Conservation (phyloP, 129 eudicot species). For the Flaveria bidentis region DNA sequence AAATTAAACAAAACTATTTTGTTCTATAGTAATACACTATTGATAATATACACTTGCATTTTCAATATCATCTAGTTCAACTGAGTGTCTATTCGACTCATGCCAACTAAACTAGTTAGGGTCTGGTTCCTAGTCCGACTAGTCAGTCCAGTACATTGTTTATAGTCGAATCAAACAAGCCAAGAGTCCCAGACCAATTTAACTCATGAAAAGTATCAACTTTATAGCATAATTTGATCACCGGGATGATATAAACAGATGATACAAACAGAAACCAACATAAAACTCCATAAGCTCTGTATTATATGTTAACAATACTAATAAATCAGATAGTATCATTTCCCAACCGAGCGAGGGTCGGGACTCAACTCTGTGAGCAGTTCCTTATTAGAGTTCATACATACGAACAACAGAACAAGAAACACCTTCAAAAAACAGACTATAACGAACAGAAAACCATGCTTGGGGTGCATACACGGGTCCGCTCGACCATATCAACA, state of each 20-base stretch:
- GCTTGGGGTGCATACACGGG: constrained; percentile 15
- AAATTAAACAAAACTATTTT: too few relatives aligned
- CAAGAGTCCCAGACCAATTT: neutral
- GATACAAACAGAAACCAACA: neutral
- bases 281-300: too few relatives aligned
- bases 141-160: too few relatives aligned
- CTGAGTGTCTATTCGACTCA: too few relatives aligned
- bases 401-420: constrained; percentile 31
- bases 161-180: neutral
- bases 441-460: constrained; percentile 8
- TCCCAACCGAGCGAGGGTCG: neutral
- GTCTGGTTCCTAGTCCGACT: too few relatives aligned
- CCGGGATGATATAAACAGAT: neutral
- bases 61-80: too few relatives aligned
- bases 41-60: too few relatives aligned
- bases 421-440: constrained; percentile 21
- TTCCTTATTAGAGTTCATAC: constrained; percentile 31
- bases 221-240: neutral
- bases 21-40: too few relatives aligned
- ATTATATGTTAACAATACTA: neutral
- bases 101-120: too few relatives aligned
- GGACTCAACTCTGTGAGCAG: constrained; percentile 9
- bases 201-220: neutral
- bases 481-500: constrained; percentile 31
- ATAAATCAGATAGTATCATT: neutral